A percentile compares a stretch with the other conserved stretches of the same genome.
phyloP scores from a whole-genome alignment of 1,284 basidiomycete genomes.

The Jaminaea rosea region DNA sequence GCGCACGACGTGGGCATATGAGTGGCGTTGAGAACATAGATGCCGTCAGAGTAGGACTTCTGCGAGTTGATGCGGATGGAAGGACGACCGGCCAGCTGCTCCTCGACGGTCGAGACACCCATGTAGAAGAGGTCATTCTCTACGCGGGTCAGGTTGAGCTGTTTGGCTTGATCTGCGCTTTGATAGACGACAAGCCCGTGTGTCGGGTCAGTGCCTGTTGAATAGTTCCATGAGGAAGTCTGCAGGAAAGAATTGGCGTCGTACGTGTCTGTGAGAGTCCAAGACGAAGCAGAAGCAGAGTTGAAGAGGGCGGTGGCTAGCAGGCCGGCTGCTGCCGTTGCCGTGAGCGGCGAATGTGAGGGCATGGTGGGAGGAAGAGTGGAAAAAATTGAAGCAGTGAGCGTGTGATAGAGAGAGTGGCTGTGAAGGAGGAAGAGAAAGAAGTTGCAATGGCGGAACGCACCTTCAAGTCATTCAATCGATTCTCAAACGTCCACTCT shows the following conservation, averaged over 20 bases:
- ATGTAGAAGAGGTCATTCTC: constrained; percentile 26
- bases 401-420: too few species aligned
- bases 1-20: constrained; percentile 9
- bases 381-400: too few species aligned
- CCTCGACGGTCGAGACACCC: constrained; percentile 27
- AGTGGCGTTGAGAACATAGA: constrained; percentile 18
- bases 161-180: constrained; percentile 13
- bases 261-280: neutral
- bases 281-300: neutral
- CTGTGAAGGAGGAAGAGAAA: too few species aligned
- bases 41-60: constrained; percentile 28
- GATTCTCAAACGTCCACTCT: too few species aligned
- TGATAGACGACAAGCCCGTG: constrained; percentile 39
- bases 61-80: constrained; percentile 39
- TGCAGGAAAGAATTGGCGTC: neutral
- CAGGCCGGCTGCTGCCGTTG: too few species aligned
- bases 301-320: too few species aligned
- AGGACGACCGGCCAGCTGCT: constrained; percentile 21
- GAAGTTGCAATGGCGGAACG: too few species aligned
- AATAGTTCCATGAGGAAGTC: neutral
- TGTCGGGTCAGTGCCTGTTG: neutral
- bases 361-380: too few species aligned
- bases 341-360: too few species aligned
- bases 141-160: constrained; percentile 33
- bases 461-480: too few species aligned